phyloP scores from a whole-genome alignment of 2,329 filamentous ascomycete species.

The Alternaria brassicicola region DNA sequence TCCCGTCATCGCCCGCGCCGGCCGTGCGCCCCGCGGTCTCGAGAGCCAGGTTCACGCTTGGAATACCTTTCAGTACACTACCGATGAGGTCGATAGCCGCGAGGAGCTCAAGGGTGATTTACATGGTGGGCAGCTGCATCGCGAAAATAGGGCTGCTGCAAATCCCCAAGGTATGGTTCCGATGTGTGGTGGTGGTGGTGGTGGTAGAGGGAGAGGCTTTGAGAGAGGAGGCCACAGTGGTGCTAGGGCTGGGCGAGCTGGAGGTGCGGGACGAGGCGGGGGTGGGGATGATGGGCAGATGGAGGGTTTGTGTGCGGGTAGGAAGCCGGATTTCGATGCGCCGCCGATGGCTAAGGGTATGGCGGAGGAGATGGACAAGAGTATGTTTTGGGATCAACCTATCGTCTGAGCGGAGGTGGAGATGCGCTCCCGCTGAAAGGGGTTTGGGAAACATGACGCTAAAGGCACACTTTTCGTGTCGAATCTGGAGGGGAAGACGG shows the following conservation, averaged over 20 bases:
- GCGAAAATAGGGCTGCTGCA: slow-evolving; percentile 37
- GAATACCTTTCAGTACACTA: slow-evolving; percentile 38
- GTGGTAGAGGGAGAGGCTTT: neutral
- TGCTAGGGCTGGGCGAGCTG: slow-evolving; percentile 2
- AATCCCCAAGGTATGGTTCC: neutral
- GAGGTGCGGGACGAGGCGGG: slow-evolving; percentile 7
- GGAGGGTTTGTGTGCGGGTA: slow-evolving; percentile 25
- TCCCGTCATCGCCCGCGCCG: slow-evolving; percentile 26
- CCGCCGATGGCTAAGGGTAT: slow-evolving; percentile 39
- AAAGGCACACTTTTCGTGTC: neutral
- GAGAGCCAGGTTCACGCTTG: slow-evolving; percentile 39
- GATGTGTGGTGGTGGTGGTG: neutral
- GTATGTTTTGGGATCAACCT: slow-evolving; percentile 38
- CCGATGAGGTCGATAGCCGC: slow-evolving; percentile 28
- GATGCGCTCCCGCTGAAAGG: neutral
- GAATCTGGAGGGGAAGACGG: neutral
- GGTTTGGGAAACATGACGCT: neutral
- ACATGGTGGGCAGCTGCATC: slow-evolving; percentile 43
- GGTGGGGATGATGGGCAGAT: neutral
- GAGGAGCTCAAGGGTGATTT: slow-evolving; percentile 45
- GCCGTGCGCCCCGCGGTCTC: slow-evolving; percentile 33
- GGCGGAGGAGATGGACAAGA: slow-evolving; percentile 36
- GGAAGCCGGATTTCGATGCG: slow-evolving; percentile 23
- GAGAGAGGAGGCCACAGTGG: neutral
- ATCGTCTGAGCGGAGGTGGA: slow-evolving; percentile 22